Evolutionary conservation across 2,329 filamentous ascomycete species (phyloP).

Genomic region (Colletotrichum kahawae): DNA sequence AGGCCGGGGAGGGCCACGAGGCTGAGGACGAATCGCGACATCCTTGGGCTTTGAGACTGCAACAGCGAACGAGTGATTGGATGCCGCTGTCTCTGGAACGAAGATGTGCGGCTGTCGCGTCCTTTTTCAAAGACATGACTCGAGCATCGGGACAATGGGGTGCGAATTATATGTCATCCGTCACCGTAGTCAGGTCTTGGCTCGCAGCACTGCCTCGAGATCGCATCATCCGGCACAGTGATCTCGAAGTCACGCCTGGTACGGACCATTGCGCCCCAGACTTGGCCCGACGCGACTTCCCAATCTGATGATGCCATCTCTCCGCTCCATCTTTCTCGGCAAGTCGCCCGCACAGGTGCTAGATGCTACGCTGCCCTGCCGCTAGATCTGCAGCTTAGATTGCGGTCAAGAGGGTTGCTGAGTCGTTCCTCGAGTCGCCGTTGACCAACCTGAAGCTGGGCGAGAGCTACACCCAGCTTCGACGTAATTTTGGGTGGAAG

Average conservation of each 20-base stretch:
- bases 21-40: constrained; percentile 12
- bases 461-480: background rate
- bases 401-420: background rate
- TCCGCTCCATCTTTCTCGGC: constrained; percentile 1
- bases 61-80: background rate
- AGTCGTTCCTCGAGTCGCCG: background rate
- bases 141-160: background rate
- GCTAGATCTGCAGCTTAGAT: constrained; percentile 9
- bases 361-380: constrained; percentile 9
- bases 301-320: background rate
- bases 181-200: background rate
- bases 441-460: background rate
- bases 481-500: background rate
- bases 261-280: background rate
- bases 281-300: background rate
- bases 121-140: background rate
- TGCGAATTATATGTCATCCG: background rate
- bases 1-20: constrained; percentile 18
- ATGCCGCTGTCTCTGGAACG: background rate
- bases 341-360: background rate
- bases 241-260: background rate
- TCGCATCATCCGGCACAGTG: background rate
- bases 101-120: background rate
- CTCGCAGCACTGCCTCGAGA: background rate
- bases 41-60: background rate